Percentiles rank a stretch among this genome's conserved stretches.
Conservation (phyloP, 208 protist species). For the Porcisia hertigi region DNA sequence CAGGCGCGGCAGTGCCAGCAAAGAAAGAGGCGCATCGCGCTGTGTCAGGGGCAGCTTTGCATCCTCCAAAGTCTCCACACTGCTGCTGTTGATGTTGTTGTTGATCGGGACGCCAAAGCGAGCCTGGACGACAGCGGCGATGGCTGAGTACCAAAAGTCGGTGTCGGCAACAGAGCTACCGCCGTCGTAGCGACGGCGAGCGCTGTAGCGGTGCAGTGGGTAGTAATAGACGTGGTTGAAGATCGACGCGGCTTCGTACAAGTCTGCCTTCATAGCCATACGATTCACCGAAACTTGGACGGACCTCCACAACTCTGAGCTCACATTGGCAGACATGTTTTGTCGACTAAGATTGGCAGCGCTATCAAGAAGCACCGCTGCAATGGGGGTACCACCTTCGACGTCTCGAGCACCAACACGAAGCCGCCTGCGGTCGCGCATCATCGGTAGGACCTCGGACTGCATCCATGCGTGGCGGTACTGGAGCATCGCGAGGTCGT, state of each 20-base stretch:
- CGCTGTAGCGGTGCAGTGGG: constrained; percentile 50
- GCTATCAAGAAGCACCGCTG: neutral
- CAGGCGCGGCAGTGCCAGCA: constrained; percentile 18
- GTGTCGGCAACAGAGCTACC: constrained; percentile 31
- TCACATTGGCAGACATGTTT: neutral
- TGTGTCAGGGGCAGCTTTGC: constrained; percentile 1
- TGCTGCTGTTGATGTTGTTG: neutral
- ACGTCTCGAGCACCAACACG: neutral
- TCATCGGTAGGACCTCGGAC: constrained; percentile 22
- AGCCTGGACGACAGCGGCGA: constrained; percentile 35
- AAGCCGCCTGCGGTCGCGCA: constrained; percentile 1
- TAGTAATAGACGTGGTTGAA: constrained; percentile 62
- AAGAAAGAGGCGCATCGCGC: constrained; percentile 15
- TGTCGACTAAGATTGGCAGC: neutral
- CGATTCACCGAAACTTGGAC: constrained; percentile 13
- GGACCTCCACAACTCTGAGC: neutral
- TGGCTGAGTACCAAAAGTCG: constrained; percentile 53
- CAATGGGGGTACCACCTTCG: neutral
- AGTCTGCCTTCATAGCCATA: constrained; percentile 17
- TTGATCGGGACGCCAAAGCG: constrained; percentile 17
- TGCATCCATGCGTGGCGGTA: constrained; percentile 32
- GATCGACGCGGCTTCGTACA: constrained; percentile 35
- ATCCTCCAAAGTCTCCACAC: neutral
- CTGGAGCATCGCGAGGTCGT: constrained; percentile 46
- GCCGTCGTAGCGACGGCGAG: constrained; percentile 31